These are phyloP conservation scores for Verticillium zaregamsianum DNA, from an alignment of 2,329 filamentous ascomycete species.

Conservation along the genomic window DNA sequence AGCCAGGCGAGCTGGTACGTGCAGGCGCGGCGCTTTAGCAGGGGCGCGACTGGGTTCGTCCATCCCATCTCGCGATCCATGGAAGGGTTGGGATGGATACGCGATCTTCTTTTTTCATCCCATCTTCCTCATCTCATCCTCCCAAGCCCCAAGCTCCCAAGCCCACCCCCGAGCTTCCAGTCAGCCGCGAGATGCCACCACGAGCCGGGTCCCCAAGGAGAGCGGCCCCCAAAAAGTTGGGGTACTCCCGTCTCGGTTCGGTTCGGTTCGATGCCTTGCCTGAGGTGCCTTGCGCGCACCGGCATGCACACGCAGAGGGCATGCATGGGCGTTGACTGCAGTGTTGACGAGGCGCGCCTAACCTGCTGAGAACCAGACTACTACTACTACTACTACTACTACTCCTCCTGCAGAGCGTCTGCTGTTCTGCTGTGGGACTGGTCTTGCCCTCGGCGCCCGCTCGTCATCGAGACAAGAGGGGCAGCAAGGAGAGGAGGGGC, in stretches of 20 bases:
- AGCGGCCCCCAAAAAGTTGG: not conserved
- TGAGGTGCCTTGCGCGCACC: too few relatives aligned
- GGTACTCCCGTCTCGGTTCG: not conserved
- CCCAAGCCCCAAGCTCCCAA: not conserved
- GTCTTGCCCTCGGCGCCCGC: too few relatives aligned
- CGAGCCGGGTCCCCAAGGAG: not conserved
- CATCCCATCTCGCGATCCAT: not conserved
- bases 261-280: not conserved
- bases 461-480: not conserved
- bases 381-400: too few relatives aligned
- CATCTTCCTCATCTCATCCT: not conserved
- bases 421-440: too few relatives aligned
- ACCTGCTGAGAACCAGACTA: too few relatives aligned
- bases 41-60: slow-evolving; percentile 1
- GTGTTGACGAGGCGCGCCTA: too few relatives aligned
- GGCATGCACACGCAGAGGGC: too few relatives aligned
- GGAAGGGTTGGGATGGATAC: not conserved
- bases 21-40: slow-evolving; percentile 1
- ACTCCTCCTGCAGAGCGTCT: too few relatives aligned
- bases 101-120: not conserved
- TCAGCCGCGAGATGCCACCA: not conserved
- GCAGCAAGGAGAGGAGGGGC: not conserved
- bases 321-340: too few relatives aligned
- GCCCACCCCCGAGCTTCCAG: not conserved
- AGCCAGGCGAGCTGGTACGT: not conserved